Evolutionary conservation across 2,329 filamentous ascomycete species (phyloP).

Genomic region (Neonectria neomacrospora): DNA sequence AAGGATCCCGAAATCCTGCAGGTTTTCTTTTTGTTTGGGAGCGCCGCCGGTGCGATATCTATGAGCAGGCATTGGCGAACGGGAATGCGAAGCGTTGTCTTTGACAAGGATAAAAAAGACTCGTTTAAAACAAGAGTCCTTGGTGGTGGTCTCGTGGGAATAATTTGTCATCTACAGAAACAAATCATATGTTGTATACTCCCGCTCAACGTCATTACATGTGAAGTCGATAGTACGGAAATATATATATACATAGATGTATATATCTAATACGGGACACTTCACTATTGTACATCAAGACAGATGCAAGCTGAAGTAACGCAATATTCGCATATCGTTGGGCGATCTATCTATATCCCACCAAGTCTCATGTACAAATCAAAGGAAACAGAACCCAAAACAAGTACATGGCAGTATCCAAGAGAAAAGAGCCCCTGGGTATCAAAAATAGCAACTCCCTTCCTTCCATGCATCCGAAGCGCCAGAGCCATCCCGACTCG

Average conservation of each 20-base stretch:
- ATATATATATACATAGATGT: too few species aligned
- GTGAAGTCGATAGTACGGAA: too few species aligned
- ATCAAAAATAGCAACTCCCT: slow-evolving; percentile 39
- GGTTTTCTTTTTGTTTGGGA: slow-evolving; percentile 27
- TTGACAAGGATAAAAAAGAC: slow-evolving; percentile 11
- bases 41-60: slow-evolving; percentile 21
- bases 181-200: not conserved
- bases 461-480: slow-evolving; percentile 34
- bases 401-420: slow-evolving; percentile 5
- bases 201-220: not conserved
- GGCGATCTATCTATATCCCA: slow-evolving; percentile 28
- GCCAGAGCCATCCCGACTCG: slow-evolving; percentile 20
- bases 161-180: not conserved
- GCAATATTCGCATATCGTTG: slow-evolving; percentile 41
- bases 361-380: slow-evolving; percentile 16
- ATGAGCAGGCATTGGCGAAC: slow-evolving; percentile 31
- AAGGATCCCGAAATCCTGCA: slow-evolving; percentile 7
- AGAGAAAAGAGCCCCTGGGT: slow-evolving; percentile 34
- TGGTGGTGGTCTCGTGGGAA: not conserved
- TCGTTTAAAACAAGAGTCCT: slow-evolving; percentile 1
- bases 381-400: slow-evolving; percentile 20
- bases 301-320: slow-evolving; percentile 2
- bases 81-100: slow-evolving; percentile 13
- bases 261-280: too few species aligned
- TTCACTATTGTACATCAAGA: not conserved